Evolutionary conservation across 176 grass and related monocot species (phyloP).

Genomic region (Oryza brachyantha): DNA sequence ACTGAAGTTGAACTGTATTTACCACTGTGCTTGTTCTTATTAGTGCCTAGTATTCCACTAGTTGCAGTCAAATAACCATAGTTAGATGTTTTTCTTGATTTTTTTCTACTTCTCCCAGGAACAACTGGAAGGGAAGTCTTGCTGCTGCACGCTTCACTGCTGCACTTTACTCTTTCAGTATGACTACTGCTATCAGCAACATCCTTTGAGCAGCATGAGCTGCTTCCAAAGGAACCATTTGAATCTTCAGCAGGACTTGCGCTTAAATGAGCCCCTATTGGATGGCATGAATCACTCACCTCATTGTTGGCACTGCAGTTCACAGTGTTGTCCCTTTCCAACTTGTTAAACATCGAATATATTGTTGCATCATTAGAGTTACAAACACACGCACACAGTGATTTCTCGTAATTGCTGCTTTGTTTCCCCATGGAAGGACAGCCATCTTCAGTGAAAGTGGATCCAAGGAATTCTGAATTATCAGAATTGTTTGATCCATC

Average conservation of each 20-base stretch:
- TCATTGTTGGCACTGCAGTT: slow-evolving; percentile 12
- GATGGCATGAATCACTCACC: slow-evolving; percentile 17
- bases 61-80: slow-evolving; percentile 7
- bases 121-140: slow-evolving; percentile 34
- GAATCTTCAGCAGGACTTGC: slow-evolving; percentile 13
- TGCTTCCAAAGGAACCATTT: slow-evolving; percentile 17
- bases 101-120: slow-evolving; percentile 25
- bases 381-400: slow-evolving; percentile 5
- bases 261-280: slow-evolving; percentile 8
- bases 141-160: slow-evolving; percentile 45
- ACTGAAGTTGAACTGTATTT: slow-evolving; percentile 37
- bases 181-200: slow-evolving; percentile 25
- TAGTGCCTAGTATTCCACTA: slow-evolving; percentile 26
- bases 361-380: neutral
- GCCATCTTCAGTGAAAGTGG: slow-evolving; percentile 19
- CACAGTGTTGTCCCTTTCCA: slow-evolving; percentile 20
- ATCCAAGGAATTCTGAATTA: slow-evolving; percentile 28
- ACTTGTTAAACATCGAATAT: slow-evolving; percentile 15
- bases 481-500: slow-evolving; percentile 6
- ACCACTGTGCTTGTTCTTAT: slow-evolving; percentile 32
- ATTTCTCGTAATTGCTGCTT: slow-evolving; percentile 32
- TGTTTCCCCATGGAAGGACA: slow-evolving; percentile 3
- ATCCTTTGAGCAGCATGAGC: slow-evolving; percentile 30
- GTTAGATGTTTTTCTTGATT: slow-evolving; percentile 31
- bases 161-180: slow-evolving; percentile 42